These are phyloP conservation scores for Garcileccinum viscosum DNA, from an alignment of 1,284 basidiomycete genomes.

Conservation along the genomic window DNA sequence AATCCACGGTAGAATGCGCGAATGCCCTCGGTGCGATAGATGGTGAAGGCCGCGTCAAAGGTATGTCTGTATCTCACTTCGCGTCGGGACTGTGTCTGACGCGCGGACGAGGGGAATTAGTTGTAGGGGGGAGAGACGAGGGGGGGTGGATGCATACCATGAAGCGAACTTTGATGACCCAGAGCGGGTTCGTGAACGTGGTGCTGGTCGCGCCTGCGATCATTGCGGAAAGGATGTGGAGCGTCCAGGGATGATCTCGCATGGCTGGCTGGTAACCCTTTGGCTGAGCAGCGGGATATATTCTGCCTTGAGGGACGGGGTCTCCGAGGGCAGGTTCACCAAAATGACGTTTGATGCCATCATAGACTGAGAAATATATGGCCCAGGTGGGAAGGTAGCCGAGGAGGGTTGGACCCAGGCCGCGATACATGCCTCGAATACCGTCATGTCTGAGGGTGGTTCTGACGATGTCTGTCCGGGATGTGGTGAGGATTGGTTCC, in stretches of 20 bases:
- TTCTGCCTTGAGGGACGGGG: conserved; percentile 45
- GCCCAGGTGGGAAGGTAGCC: conserved; percentile 98
- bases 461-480: conserved; percentile 67
- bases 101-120: conserved; percentile 7
- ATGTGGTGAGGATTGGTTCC: conserved; percentile 24
- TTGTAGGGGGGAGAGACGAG: neutral
- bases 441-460: conserved; percentile 79
- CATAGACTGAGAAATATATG: conserved; percentile 98
- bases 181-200: conserved; percentile 89
- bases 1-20: conserved; percentile 92
- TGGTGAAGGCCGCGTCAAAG: conserved; percentile 83
- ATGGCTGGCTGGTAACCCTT: conserved; percentile 81
- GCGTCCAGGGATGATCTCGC: conserved; percentile 79
- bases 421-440: conserved; percentile 87
- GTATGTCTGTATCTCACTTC: conserved; percentile 87
- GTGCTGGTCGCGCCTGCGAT: conserved; percentile 89
- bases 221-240: conserved; percentile 94
- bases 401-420: conserved; percentile 92
- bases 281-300: conserved; percentile 81
- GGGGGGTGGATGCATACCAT: conserved; percentile 72
- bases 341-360: conserved; percentile 85
- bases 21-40: conserved; percentile 85
- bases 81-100: conserved; percentile 76
- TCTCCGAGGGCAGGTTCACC: conserved; percentile 65
- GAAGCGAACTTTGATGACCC: conserved; percentile 97